Evolutionary conservation across 2,329 filamentous ascomycete genomes (phyloP).

Genomic region (Diaporthe eres): DNA sequence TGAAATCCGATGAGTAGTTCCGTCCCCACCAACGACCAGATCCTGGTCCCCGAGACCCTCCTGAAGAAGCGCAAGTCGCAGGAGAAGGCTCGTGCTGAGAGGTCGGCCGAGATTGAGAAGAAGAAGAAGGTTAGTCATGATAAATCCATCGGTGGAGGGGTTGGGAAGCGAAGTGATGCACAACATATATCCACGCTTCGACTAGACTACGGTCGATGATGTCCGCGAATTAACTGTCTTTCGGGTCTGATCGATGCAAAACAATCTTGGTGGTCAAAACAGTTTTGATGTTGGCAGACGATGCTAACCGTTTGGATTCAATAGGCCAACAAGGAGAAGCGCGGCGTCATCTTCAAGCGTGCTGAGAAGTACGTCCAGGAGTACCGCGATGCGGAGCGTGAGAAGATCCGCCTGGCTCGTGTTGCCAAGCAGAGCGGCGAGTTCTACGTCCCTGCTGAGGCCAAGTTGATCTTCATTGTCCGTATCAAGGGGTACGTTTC

Average conservation of each 20-base stretch:
- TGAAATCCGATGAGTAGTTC: slow-evolving; percentile 75
- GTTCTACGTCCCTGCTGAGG: slow-evolving; percentile 94
- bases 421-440: slow-evolving; percentile 91
- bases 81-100: slow-evolving; percentile 98
- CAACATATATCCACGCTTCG: slow-evolving; percentile 75
- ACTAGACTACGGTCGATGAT: slow-evolving; percentile 98
- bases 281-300: slow-evolving; percentile 51
- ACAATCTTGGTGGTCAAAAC: slow-evolving; percentile 28
- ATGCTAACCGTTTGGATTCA: slow-evolving; percentile 45
- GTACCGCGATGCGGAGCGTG: slow-evolving; percentile 97
- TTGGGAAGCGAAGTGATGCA: slow-evolving; percentile 81
- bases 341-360: slow-evolving; percentile 98
- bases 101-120: slow-evolving; percentile 83
- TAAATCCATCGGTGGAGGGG: slow-evolving; percentile 41
- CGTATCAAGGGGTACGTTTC: slow-evolving; percentile 92
- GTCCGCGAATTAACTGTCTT: slow-evolving; percentile 98
- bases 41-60: slow-evolving; percentile 98
- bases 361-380: slow-evolving; percentile 99
- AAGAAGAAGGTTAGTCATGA: slow-evolving; percentile 84
- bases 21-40: slow-evolving; percentile 94
- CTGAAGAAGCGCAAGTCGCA: slow-evolving; percentile 99
- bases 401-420: slow-evolving; percentile 95
- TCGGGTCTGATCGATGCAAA: slow-evolving; percentile 86
- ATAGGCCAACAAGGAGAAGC: slow-evolving; percentile 99
- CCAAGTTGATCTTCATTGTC: slow-evolving; percentile 97